Base-by-base conservation (phyloP, 352 stramenopile genomes). In the Phytophthora citrophthora region DNA sequence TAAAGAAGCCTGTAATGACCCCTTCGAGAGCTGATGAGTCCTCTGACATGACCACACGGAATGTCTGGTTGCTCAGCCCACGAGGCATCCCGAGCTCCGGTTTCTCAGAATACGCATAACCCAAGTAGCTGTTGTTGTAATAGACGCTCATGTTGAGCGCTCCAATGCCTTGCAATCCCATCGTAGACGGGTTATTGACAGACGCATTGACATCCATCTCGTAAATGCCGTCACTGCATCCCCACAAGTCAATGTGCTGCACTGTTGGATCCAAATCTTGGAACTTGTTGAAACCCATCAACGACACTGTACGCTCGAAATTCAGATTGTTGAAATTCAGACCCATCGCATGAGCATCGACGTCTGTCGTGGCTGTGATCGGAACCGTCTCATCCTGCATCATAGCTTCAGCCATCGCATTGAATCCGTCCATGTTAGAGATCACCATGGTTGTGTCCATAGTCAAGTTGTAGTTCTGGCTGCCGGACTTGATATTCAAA, bases 141-240 rank as follows among this genome's bases (percentile, higher is more conserved):
- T 88, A 89, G 13, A 90, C 63, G 18, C 68, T 89, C 60, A 91
- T 66, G 64, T 91, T 91, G 54, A 91, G 77, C 24, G 68, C 58
- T 27, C 79, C 83, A 16, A 91, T 74, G 39, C 81, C 75, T 36
- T 83, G 58, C 24, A 89, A 54, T 1, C 77, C 80, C 46, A 89
- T 70, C 36, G 74, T 32, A 16, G 74, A 75, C 41, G 72, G 66
- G 43, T 84, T 84, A 55, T 78, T 65, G 12, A 90, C 47, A 7
- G 74, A 86, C n/a, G 74, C 74, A 55, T 91, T 89, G 57, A 88
- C 75, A 27, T 73, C 58, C 48, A 90, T 84, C 15, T 74, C 55
- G 55, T 76, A 78, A 23, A 71, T 29, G n/a, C 65, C 72, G 34
- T 72, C 46, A 10, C 43, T 71, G 52, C 72, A 84, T 10, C 70